Percentiles rank a stretch among this genome's conserved stretches.
Conservation (phyloP, 2,329 filamentous ascomycete species). For the Fusarium dlaminii region DNA sequence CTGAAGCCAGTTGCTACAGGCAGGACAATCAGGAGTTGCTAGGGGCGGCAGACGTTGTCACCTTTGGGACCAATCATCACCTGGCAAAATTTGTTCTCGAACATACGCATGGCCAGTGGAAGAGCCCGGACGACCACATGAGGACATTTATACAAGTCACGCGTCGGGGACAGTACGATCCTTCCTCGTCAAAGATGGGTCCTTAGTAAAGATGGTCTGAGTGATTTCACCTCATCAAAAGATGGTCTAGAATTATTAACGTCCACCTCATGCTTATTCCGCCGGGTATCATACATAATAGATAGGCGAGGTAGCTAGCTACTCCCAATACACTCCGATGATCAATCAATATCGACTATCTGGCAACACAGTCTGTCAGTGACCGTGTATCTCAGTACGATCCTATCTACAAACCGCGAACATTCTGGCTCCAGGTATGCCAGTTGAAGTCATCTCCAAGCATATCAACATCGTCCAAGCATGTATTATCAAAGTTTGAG, state of each 20-base stretch:
- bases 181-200: not conserved
- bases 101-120: not conserved
- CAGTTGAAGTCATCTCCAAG: slow-evolving; percentile 58
- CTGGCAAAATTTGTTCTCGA: not conserved
- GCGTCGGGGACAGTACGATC: not conserved
- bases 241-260: not conserved
- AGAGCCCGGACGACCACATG: not conserved
- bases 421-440: slow-evolving; percentile 59
- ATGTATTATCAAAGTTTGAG: slow-evolving; percentile 41
- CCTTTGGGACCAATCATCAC: not conserved
- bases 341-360: not conserved
- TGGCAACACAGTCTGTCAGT: not conserved
- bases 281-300: slow-evolving; percentile 41
- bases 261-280: slow-evolving; percentile 1
- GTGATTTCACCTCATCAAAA: not conserved
- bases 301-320: not conserved
- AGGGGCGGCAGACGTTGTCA: not conserved
- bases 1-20: not conserved
- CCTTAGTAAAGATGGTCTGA: not conserved
- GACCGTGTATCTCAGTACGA: slow-evolving; percentile 39
- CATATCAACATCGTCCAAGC: slow-evolving; percentile 50
- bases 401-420: slow-evolving; percentile 52
- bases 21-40: not conserved
- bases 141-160: not conserved
- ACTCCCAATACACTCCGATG: slow-evolving; percentile 7